Evolutionary conservation across 345 rosid genomes (phyloP).

Genomic region (Citrus trifoliata): DNA sequence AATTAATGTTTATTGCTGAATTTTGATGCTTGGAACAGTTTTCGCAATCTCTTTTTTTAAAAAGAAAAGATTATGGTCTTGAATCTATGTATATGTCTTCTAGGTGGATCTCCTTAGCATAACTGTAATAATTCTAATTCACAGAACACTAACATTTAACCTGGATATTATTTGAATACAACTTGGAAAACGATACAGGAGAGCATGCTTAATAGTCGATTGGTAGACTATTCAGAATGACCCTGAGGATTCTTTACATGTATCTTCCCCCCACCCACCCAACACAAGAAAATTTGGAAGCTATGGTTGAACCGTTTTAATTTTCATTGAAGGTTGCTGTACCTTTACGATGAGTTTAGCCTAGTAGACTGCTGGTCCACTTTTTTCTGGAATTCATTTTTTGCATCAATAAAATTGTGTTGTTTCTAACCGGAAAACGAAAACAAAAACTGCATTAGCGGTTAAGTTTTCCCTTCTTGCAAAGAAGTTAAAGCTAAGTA

Average conservation of each 20-base stretch:
- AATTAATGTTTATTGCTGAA: not conserved
- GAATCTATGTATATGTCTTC: too few relatives aligned
- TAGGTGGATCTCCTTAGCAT: not conserved
- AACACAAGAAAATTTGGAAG: not conserved
- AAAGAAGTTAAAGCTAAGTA: not conserved
- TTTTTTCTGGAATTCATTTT: not conserved
- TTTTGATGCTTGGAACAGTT: too few relatives aligned
- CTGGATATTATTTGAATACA: not conserved
- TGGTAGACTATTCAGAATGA: not conserved
- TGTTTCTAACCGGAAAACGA: not conserved
- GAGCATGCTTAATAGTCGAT: not conserved
- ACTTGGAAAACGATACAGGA: not conserved
- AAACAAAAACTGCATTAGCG: not conserved
- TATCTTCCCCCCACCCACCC: too few relatives aligned
- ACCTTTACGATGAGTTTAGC: not conserved
- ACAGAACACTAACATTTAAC: not conserved
- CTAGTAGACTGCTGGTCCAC: not conserved
- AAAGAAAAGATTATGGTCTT: too few relatives aligned
- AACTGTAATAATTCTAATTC: not conserved
- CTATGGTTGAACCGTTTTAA: not conserved
- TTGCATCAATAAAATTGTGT: not conserved
- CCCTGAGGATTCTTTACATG: too few relatives aligned
- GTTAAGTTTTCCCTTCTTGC: too few relatives aligned
- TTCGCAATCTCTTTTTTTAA: too few relatives aligned
- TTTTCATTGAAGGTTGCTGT: not conserved